These are phyloP conservation scores for Agastache rugosa DNA, from an alignment of 257 asterid genomes.

Conservation along the genomic window DNA sequence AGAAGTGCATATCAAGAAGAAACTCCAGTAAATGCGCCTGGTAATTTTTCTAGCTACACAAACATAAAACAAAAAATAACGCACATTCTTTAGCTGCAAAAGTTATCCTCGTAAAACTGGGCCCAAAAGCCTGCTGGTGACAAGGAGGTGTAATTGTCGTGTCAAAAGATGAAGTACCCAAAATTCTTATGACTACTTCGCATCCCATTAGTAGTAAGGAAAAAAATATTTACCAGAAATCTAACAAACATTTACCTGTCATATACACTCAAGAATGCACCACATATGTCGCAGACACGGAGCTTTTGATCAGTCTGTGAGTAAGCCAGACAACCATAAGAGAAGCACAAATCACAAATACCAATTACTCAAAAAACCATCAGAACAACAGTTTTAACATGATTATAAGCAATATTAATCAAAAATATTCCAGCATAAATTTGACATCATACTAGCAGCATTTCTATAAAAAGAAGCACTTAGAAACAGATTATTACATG, in stretches of 20 bases:
- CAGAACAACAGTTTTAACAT: conserved; percentile 2
- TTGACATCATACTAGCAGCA: background rate
- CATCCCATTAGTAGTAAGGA: conserved; percentile 39
- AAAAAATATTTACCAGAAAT: background rate
- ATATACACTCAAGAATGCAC: conserved; percentile 91
- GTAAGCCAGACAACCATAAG: background rate
- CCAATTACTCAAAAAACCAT: conserved; percentile 17
- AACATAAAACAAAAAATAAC: conserved; percentile 54
- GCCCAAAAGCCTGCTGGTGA: conserved; percentile 17
- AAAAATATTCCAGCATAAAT: background rate
- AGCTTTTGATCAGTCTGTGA: conserved; percentile 96
- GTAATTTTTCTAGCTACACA: conserved; percentile 45
- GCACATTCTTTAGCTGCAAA: conserved; percentile 99
- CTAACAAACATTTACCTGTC: conserved; percentile 64
- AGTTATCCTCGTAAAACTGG: conserved; percentile 69
- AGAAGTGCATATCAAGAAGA: conserved; percentile 11
- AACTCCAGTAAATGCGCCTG: conserved; percentile 31
- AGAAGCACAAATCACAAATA: conserved; percentile 17
- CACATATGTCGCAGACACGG: conserved; percentile 97
- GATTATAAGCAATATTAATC: background rate
- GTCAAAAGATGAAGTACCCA: conserved; percentile 71
- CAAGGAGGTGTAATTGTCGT: conserved; percentile 49
- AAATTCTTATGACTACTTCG: conserved; percentile 45
- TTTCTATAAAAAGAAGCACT: background rate
- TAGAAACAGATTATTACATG: background rate